Base-by-base conservation (phyloP, 2,329 filamentous ascomycete species). In the Dothistroma septosporum region DNA sequence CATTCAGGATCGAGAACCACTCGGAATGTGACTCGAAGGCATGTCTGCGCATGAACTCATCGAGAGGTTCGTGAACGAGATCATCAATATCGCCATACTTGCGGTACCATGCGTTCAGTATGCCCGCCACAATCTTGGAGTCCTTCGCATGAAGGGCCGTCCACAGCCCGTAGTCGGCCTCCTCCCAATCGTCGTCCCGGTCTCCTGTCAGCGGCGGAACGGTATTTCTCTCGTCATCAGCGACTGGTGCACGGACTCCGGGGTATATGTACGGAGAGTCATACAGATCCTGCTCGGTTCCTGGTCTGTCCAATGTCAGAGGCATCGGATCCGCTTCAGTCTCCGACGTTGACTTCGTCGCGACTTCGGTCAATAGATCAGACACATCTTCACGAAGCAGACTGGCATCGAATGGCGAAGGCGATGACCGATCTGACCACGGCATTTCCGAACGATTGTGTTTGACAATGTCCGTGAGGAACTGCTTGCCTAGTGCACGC, bases 201-300 rank as follows among this genome's bases (percentile, higher is more conserved):
- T 65, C 55, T 9, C 47, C 49, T 31, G 58, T 19, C 44, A 50
- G 14, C 52, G 57, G 41, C 19, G 41, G 4, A n/a, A 19, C 16
- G 1, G 8, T 2, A 44, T 1, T 44, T 44, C 41, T n/a, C 8
- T 14, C 9, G n/a, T 19, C 6, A 14, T 44, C 14, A 19, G 41
- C 41, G 14, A n/a, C 16, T 8, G 16, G 14, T 9, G 41, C 41
- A n/a, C n/a, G 2, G n/a, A 44, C 8, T 19, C 41, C 41, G 8
- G 41, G 41, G 41, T 44, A 44, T n/a, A 44, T 44, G n/a, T 64
- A 41, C 12, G 52, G 16, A 8, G 57, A 53, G 11, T 84, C 80
- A 61, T 84, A 85, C 7, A 81, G 66, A 57, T 84, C 82, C 56
- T 84, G 70, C 64, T 86, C 83, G 0, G 79, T 82, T 21, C 60